Conservation (phyloP, 768 basidiomycete species). For the Kockovaella imperatae region DNA sequence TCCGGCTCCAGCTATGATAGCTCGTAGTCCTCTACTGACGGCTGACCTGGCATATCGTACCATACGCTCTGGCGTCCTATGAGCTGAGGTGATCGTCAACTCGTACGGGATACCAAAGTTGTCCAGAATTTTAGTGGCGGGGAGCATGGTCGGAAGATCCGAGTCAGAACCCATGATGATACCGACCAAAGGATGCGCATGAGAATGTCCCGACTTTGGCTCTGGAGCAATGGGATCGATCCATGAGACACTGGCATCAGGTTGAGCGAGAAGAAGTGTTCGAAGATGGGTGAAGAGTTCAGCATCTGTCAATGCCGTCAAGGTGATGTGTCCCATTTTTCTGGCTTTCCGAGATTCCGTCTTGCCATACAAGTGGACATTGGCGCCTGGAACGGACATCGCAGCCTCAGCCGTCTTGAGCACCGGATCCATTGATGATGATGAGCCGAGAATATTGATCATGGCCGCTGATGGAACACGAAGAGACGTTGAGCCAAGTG, state of each 20-base stretch:
- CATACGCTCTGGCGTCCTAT: conserved; percentile 83
- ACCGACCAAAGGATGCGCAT: conserved; percentile 68
- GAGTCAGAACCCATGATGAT: conserved; percentile 99
- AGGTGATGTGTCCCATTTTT: conserved; percentile 96
- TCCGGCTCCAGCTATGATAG: conserved; percentile 92
- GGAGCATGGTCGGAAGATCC: conserved; percentile 86
- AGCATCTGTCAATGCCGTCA: conserved; percentile 75
- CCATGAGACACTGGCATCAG: conserved; percentile 44
- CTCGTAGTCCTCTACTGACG: conserved; percentile 49
- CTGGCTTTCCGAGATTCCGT: conserved; percentile 75
- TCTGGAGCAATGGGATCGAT: conserved; percentile 47
- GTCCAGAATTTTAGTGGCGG: conserved; percentile 75
- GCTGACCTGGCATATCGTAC: conserved; percentile 74
- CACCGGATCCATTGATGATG: conserved; percentile 53
- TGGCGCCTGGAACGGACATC: conserved; percentile 63
- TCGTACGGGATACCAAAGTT: conserved; percentile 82
- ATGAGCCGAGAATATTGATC: conserved; percentile 90
- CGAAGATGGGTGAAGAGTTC: conserved; percentile 62
- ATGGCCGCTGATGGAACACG: conserved; percentile 81
- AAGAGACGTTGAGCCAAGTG: conserved; percentile 77
- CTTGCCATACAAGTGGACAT: conserved; percentile 92
- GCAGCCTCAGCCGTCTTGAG: conserved; percentile 55
- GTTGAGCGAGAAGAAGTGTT: conserved; percentile 57
- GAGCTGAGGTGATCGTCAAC: conserved; percentile 90
- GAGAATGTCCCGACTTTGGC: conserved; percentile 49